These are phyloP conservation scores for Tetradesmus obliquus DNA, from an alignment of 139 green algal species.

Conservation along the genomic window DNA sequence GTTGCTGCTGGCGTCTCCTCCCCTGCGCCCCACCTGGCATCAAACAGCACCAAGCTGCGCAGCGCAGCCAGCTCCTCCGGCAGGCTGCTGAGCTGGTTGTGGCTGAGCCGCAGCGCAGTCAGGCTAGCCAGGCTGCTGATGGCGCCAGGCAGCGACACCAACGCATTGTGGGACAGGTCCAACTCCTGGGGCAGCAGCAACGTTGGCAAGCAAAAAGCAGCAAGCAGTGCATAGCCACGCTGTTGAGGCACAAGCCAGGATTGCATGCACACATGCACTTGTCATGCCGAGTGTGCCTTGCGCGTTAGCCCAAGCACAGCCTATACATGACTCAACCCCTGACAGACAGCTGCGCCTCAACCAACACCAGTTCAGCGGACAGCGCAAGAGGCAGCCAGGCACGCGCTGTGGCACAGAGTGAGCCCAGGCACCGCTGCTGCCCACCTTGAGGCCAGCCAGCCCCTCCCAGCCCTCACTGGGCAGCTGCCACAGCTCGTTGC, in stretches of 20 bases:
- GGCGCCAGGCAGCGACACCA: background rate
- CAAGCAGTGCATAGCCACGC: background rate
- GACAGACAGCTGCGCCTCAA: too few species aligned
- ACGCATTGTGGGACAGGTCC: slow-evolving; percentile 2
- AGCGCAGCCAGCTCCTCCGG: background rate
- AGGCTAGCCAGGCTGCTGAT: background rate
- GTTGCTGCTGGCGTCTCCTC: background rate
- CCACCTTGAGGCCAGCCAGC: slow-evolving; percentile 2
- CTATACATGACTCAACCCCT: too few species aligned
- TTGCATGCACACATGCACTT: too few species aligned
- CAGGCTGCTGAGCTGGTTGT: slow-evolving; percentile 9
- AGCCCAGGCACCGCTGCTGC: background rate
- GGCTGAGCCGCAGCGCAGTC: background rate
- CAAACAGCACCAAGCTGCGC: background rate
- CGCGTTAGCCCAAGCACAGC: too few species aligned
- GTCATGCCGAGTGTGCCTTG: too few species aligned
- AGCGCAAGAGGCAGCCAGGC: too few species aligned
- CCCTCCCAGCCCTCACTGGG: slow-evolving; percentile 12
- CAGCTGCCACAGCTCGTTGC: slow-evolving; percentile 29
- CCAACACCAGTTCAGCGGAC: too few species aligned
- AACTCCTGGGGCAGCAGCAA: slow-evolving; percentile 15
- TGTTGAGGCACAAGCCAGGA: too few species aligned
- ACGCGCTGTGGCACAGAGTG: too few species aligned
- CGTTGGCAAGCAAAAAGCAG: background rate
- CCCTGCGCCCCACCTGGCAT: background rate